Conservation (phyloP, 1,284 basidiomycete genomes). For the Neolentinus lepideus region DNA sequence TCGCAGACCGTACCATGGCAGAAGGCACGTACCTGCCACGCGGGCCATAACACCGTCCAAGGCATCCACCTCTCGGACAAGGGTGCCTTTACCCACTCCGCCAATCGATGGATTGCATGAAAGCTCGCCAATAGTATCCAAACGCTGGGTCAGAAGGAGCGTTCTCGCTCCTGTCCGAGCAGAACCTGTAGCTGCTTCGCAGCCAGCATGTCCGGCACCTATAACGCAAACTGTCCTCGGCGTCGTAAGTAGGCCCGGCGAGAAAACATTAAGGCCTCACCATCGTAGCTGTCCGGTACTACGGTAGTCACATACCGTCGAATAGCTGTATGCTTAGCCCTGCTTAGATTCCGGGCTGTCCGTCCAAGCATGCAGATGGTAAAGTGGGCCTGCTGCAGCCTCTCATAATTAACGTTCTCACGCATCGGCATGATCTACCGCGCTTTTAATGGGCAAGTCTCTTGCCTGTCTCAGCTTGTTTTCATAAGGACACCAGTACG, state of each 20-base stretch:
- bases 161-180: slow-evolving; percentile 79
- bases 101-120: slow-evolving; percentile 90
- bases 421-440: no score
- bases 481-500: no score
- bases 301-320: background rate
- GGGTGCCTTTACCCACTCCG: slow-evolving; percentile 84
- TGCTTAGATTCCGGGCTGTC: background rate
- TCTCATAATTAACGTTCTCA: no score
- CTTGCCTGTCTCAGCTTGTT: no score
- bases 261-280: background rate
- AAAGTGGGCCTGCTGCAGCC: no score
- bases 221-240: slow-evolving; percentile 64
- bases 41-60: slow-evolving; percentile 76
- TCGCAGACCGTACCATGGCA: background rate
- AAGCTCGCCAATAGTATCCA: slow-evolving; percentile 79
- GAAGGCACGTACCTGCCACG: slow-evolving; percentile 54
- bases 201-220: slow-evolving; percentile 90
- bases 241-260: background rate
- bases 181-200: slow-evolving; percentile 83
- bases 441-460: no score
- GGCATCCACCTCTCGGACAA: slow-evolving; percentile 86
- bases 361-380: background rate
- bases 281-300: background rate
- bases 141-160: slow-evolving; percentile 72
- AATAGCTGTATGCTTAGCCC: background rate